Base-by-base conservation (phyloP, 345 rosid species). In the Ricinus communis region DNA sequence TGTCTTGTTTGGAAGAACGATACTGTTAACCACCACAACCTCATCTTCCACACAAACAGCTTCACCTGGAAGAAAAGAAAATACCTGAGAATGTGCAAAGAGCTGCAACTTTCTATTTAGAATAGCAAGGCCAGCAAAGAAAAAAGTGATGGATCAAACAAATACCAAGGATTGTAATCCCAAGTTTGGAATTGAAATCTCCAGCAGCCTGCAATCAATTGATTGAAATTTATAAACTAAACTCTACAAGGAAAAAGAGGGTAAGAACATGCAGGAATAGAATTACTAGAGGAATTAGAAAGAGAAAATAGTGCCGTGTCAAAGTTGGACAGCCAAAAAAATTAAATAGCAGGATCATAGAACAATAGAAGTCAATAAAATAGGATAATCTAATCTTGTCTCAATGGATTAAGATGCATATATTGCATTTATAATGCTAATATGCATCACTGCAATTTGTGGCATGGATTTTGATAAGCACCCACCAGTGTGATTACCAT, bases 1-100 rank as follows among this genome's bases (percentile, higher is more conserved):
- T 12, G 76, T 72, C 69, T 77, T 77, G 66, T 77, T 68, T 46
- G 80, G 80, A 65, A 77, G 80, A 49, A 77, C 73, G 27, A 72
- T 77, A 73, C 80, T 66, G 56, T 56, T 77, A 3, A 62, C 43
- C 53, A 77, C 80, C 69, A 72, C 80, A 1, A 72, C 76, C 25
- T 77, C 80, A 55, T 77, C 80, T 49, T 72, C 80, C 33, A 77
- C 80, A 24, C 51, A 28, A 16, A 77, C 80, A 11, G 73, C 65
- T 56, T 77, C 80, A 43, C 80, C 80, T 77, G 68, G 1, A 68
- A 3, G 12, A 15, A 25, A 53, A 19, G 65, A 14, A 65, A 1
- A 4, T 46, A 16, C 18, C 1, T 54, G 50, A 69, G 64, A 33
- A 14, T 7, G 28, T 30, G 31, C 43, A 40, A n/a, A 16, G 47